A percentile compares a stretch with the other conserved stretches of the same genome.
phyloP scores from a whole-genome alignment of 495 filamentous ascomycete species.

The Neurospora sp. region DNA sequence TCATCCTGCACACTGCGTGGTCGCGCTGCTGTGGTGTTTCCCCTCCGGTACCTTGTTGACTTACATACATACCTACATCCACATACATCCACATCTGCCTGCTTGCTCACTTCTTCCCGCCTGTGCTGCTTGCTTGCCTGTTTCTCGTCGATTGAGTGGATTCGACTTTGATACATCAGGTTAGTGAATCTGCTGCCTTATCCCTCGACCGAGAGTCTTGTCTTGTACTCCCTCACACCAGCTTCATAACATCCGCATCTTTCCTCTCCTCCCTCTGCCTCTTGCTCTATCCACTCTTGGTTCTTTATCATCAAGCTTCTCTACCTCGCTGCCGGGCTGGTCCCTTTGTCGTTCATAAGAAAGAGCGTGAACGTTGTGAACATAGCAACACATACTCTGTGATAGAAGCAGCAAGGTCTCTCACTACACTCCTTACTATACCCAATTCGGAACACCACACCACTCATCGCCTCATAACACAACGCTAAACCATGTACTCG shows the following conservation, averaged over 20 bases:
- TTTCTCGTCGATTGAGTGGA: background rate
- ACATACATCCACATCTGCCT: constrained; percentile 8
- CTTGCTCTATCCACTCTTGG: background rate
- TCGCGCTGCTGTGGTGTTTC: constrained; percentile 24
- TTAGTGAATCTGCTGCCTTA: constrained; percentile 25
- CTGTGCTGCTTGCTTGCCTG: constrained; percentile 4
- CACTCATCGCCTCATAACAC: constrained; percentile 13
- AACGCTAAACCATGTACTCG: constrained; percentile 42
- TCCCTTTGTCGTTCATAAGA: constrained; percentile 20
- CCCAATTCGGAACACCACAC: constrained; percentile 21
- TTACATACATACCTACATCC: constrained; percentile 1
- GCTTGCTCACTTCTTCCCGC: constrained; percentile 3
- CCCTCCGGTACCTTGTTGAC: constrained; percentile 6
- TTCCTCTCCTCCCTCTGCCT: constrained; percentile 4
- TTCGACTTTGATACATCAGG: constrained; percentile 28
- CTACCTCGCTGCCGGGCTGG: constrained; percentile 19
- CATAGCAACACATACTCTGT: constrained; percentile 16
- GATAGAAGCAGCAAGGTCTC: constrained; percentile 5
- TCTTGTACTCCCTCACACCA: constrained; percentile 12
- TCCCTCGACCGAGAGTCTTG: constrained; percentile 1
- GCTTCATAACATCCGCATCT: constrained; percentile 18
- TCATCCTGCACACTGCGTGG: constrained; percentile 19
- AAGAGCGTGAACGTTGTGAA: constrained; percentile 22
- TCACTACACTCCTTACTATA: constrained; percentile 18
- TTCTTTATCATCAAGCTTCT: background rate